Evolutionary conservation across 2,329 filamentous ascomycete species (phyloP), one percentile per base, ranked within the genome.

Genomic region (Cordyceps sp.): DNA sequence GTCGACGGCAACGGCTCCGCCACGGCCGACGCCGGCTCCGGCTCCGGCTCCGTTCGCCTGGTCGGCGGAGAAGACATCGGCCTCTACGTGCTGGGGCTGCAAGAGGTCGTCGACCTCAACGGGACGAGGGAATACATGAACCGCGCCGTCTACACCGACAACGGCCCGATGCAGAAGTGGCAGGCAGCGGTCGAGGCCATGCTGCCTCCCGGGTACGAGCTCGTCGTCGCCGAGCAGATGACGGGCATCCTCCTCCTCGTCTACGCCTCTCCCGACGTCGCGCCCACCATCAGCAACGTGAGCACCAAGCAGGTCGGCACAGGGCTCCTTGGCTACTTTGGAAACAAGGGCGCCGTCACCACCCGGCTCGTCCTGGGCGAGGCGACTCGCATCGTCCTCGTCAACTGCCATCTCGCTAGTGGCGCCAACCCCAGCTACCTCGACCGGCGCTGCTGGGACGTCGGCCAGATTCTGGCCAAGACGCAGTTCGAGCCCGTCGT

Each of bases 301-400:
- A 92, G 82, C 53, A 85, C 78, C 2, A 75, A 75, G 5, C 78
- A 73, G 35, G 78, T 96, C 7, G 88, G 86, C 1, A 98, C 90
- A 0, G 90, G 90, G 0, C 54, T 96, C 27, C 71, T 92, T 54
- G 88, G 88, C 0, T 93, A 93, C 47, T 78, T 94, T 61, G 90
- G 90, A 9, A 98, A 98, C 53, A 98, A 98, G 52, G 90, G 90
- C 2, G 88, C 82, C 4, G 78, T 93, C 1, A 72, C 78, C 4
- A 79, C 80, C 4, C 71, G 88, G 15, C 61, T 98, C 4, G 64
- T 98, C 1, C 59, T 98, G 1, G 90, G 88, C 2, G 90, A 94
- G 51, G 85, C 85, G 0, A 94, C 90, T 0, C 70, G 79, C 20
- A 58, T 98, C 34, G 78, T 90, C 17, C 94, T 98, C 50, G 64